Evolutionary conservation across 768 basidiomycete genomes (phyloP).

Genomic region (Mycena floridula): DNA sequence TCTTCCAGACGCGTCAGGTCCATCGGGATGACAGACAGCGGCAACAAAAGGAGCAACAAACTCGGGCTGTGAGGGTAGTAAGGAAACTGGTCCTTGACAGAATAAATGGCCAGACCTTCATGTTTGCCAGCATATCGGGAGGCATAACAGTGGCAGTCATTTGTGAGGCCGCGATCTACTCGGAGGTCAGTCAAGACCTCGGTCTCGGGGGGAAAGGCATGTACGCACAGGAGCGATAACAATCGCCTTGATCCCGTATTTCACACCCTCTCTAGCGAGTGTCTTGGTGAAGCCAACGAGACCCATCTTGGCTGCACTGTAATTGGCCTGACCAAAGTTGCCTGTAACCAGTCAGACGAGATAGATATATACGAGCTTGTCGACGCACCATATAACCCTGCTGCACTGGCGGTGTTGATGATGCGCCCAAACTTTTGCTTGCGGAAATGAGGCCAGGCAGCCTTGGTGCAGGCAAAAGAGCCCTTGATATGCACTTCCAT

Average conservation of each 20-base stretch:
- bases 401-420: slow-evolving; percentile 92
- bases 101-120: slow-evolving; percentile 47
- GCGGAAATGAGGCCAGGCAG: slow-evolving; percentile 93
- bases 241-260: slow-evolving; percentile 82
- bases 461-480: slow-evolving; percentile 87
- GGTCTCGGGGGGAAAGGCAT: background rate
- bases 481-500: slow-evolving; percentile 91
- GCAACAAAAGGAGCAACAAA: slow-evolving; percentile 90
- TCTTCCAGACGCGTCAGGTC: slow-evolving; percentile 70
- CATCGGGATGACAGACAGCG: slow-evolving; percentile 82
- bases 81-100: background rate
- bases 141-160: slow-evolving; percentile 98
- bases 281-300: slow-evolving; percentile 91
- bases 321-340: slow-evolving; percentile 96
- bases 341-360: slow-evolving; percentile 36
- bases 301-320: slow-evolving; percentile 97
- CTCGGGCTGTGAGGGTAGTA: slow-evolving; percentile 55
- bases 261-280: slow-evolving; percentile 85
- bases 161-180: slow-evolving; percentile 84
- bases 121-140: slow-evolving; percentile 84
- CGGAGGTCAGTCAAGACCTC: background rate
- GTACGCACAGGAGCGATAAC: slow-evolving; percentile 82
- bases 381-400: slow-evolving; percentile 79
- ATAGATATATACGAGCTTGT: background rate
- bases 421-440: slow-evolving; percentile 93